These are phyloP conservation scores for Backusella parvicylindrica DNA, from an alignment of 192 early-diverging fungal genomes.

Conservation along the genomic window DNA sequence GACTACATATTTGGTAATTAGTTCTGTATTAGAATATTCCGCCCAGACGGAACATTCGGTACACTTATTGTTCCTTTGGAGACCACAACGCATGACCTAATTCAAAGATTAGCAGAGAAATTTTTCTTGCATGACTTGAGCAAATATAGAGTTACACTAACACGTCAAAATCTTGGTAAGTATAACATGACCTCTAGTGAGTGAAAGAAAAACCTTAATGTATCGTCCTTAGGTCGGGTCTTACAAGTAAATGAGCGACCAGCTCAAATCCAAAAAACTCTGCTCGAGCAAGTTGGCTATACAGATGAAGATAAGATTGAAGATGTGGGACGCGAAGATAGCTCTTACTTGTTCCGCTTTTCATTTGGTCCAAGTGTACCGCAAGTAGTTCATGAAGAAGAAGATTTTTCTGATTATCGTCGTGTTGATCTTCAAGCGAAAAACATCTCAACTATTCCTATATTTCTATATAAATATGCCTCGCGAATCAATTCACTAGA, in stretches of 20 bases:
- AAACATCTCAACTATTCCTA: slow-evolving; percentile 76
- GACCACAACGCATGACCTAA: slow-evolving; percentile 72
- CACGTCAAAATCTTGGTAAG: slow-evolving; percentile 24
- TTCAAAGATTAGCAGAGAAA: slow-evolving; percentile 73
- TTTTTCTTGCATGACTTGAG: slow-evolving; percentile 73
- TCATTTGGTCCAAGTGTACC: slow-evolving; percentile 51
- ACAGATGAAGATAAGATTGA: slow-evolving; percentile 72
- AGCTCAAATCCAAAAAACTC: slow-evolving; percentile 65
- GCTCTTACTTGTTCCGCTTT: slow-evolving; percentile 82
- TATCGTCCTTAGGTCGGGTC: slow-evolving; percentile 57
- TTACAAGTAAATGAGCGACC: slow-evolving; percentile 69
- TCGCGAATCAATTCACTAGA: slow-evolving; percentile 71
- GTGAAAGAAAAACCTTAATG: slow-evolving; percentile 65
- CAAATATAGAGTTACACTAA: slow-evolving; percentile 28
- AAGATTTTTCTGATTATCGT: slow-evolving; percentile 40
- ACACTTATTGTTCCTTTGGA: slow-evolving; percentile 68
- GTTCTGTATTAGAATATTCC: slow-evolving; percentile 72
- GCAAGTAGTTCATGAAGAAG: slow-evolving; percentile 40
- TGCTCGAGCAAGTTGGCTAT: slow-evolving; percentile 80
- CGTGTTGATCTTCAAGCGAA: slow-evolving; percentile 66
- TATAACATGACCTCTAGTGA: slow-evolving; percentile 32
- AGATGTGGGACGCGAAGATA: slow-evolving; percentile 79
- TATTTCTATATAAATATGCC: slow-evolving; percentile 68
- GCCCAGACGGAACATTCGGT: slow-evolving; percentile 76
- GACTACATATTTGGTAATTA: slow-evolving; percentile 23